Conservation (phyloP, 371 early-diverging fungal genomes). For the Mortierella polycephala region DNA sequence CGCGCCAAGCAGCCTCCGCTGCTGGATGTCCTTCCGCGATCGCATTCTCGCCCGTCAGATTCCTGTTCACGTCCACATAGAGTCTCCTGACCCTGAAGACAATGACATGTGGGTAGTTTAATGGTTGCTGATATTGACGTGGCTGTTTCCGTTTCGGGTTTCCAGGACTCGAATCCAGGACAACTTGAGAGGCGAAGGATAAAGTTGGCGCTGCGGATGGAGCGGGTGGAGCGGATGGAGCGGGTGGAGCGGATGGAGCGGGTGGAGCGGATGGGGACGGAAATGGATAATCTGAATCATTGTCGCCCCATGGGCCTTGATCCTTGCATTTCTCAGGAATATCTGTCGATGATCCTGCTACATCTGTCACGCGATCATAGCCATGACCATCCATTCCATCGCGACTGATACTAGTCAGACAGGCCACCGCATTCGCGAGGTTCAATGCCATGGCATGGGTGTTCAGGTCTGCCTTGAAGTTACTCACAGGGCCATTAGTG, state of each 20-base stretch:
- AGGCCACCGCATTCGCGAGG: conserved; percentile 36
- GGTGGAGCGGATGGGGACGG: background rate
- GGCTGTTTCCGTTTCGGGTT: background rate
- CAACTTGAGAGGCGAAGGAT: background rate
- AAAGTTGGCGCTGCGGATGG: background rate
- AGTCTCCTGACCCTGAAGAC: conserved; percentile 28
- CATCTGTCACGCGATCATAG: background rate
- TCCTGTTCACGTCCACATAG: conserved; percentile 48
- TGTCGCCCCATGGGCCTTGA: conserved; percentile 37
- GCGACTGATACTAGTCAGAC: conserved; percentile 5
- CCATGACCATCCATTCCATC: background rate
- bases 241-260: background rate
- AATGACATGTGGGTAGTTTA: conserved; percentile 34
- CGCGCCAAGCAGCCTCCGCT: conserved; percentile 40
- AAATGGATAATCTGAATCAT: conserved; percentile 18
- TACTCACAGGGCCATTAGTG: conserved; percentile 14
- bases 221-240: background rate
- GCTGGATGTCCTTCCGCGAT: conserved; percentile 22
- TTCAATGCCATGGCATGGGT: conserved; percentile 36
- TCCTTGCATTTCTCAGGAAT: conserved; percentile 13
- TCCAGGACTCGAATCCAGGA: no score
- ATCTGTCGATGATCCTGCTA: background rate
- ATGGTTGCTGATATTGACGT: background rate
- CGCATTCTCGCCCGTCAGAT: conserved; percentile 35
- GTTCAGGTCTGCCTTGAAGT: conserved; percentile 39